phyloP scores from a whole-genome alignment of 164 flowering plant species.

The Umbilicus rupestris region DNA sequence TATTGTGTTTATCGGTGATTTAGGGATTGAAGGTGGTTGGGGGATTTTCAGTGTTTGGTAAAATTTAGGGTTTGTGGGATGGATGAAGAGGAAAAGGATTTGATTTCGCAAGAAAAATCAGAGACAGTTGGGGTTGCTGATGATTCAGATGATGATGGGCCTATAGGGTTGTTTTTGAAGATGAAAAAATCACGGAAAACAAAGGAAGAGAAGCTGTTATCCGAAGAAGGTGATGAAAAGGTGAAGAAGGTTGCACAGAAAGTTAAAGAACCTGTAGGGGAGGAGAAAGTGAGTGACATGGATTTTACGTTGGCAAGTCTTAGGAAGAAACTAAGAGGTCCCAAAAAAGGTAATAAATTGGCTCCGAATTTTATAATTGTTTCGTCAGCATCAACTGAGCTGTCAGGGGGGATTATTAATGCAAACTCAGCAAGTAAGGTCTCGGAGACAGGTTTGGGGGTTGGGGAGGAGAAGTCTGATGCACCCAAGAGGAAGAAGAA shows the following conservation, averaged over 20 bases:
- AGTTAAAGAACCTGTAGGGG: conserved; percentile 19
- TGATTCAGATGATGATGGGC: conserved; percentile 4
- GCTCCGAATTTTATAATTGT: conserved; percentile 14
- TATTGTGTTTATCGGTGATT: too few species aligned
- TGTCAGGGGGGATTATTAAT: conserved; percentile 6
- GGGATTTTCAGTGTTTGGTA: conserved; percentile 7
- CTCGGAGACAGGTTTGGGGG: conserved; percentile 15
- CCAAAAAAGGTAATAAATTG: conserved; percentile 41
- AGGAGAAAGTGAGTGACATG: conserved; percentile 46
- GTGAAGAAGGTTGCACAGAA: conserved; percentile 20
- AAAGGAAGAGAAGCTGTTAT: conserved; percentile 36
- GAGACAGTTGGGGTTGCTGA: not conserved
- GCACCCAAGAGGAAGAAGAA: conserved; percentile 16
- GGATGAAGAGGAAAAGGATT: conserved; percentile 14
- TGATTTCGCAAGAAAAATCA: not conserved
- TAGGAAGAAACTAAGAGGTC: conserved; percentile 56
- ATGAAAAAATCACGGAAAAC: conserved; percentile 20
- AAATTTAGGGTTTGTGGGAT: conserved; percentile 22
- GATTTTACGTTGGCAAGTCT: conserved; percentile 66
- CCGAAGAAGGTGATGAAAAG: conserved; percentile 16
- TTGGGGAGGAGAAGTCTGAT: conserved; percentile 20
- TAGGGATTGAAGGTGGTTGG: conserved; percentile 17
- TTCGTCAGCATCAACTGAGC: conserved; percentile 12
- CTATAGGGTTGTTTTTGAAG: conserved; percentile 7
- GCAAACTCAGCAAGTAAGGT: conserved; percentile 8